These are phyloP conservation scores for Cladosporium sp. DNA, from an alignment of 2,329 filamentous ascomycete genomes.

Conservation along the genomic window DNA sequence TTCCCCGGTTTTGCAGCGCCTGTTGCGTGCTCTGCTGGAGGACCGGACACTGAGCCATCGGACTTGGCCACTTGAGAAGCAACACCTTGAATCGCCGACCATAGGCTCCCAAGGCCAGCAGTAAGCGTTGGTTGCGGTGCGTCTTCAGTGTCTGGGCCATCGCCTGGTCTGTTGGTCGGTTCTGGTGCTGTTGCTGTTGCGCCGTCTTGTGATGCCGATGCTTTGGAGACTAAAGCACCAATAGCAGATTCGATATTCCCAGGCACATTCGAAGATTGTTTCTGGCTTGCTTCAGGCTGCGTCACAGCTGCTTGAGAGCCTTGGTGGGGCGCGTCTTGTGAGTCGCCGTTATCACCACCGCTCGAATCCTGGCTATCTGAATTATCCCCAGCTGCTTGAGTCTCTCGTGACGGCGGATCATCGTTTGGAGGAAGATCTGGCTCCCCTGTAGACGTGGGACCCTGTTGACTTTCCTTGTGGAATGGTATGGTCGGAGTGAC, in stretches of 20 bases:
- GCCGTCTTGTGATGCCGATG: too few species aligned
- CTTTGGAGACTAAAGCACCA: too few species aligned
- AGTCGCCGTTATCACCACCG: neutral
- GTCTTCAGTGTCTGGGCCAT: too few species aligned
- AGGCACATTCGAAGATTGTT: too few species aligned
- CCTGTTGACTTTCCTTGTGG: neutral
- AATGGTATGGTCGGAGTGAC: neutral
- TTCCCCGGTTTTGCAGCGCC: too few species aligned
- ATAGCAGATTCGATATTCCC: too few species aligned
- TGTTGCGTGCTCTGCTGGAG: neutral
- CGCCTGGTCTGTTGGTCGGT: too few species aligned
- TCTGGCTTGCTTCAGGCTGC: too few species aligned
- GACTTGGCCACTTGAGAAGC: neutral
- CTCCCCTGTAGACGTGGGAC: neutral
- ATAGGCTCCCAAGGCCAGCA: neutral
- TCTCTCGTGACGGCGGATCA: neutral
- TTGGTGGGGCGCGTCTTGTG: neutral
- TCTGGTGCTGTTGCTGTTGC: too few species aligned
- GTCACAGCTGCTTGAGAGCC: neutral
- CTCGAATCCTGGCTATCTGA: neutral
- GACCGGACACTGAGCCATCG: neutral
- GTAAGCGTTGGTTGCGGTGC: too few species aligned
- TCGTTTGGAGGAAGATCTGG: too few species aligned
- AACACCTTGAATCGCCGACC: neutral
- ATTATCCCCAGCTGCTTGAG: neutral